These are phyloP conservation scores for Leucaena leucocephala DNA, from an alignment of 306 rosid genomes.

Conservation along the genomic window DNA sequence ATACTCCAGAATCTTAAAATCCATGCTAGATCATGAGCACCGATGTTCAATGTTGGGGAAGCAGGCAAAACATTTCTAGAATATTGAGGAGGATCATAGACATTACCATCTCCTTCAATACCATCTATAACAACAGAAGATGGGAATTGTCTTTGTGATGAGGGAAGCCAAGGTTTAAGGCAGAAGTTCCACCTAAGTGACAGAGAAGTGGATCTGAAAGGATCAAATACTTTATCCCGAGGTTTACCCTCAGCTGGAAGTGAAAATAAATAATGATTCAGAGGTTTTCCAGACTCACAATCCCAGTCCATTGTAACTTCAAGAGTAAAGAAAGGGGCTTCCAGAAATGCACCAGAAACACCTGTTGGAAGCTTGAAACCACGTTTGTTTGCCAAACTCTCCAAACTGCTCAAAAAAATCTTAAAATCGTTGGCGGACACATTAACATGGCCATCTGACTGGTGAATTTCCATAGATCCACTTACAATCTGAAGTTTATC, in stretches of 20 bases:
- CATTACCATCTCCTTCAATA: constrained; percentile 56
- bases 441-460: constrained; percentile 84
- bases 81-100: constrained; percentile 55
- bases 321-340: constrained; percentile 76
- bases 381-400: constrained; percentile 78
- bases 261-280: constrained; percentile 90
- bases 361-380: constrained; percentile 85
- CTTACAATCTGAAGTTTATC: constrained; percentile 80
- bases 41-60: constrained; percentile 82
- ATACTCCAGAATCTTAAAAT: constrained; percentile 70
- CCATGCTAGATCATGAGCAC: constrained; percentile 99
- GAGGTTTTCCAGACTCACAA: constrained; percentile 87
- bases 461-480: constrained; percentile 78
- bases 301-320: constrained; percentile 96
- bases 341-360: constrained; percentile 70
- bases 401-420: constrained; percentile 83
- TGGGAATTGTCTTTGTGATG: constrained; percentile 52
- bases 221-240: constrained; percentile 85
- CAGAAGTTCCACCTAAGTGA: constrained; percentile 91
- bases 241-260: constrained; percentile 83
- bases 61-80: constrained; percentile 47
- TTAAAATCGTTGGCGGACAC: constrained; percentile 78
- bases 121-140: constrained; percentile 43
- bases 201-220: constrained; percentile 90
- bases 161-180: constrained; percentile 67